A percentile compares a stretch with the other conserved stretches of the same genome.
These are phyloP conservation scores for Myxozyma lipomycoides DNA, from an alignment of 805 yeast genomes.

Conservation along the genomic window DNA sequence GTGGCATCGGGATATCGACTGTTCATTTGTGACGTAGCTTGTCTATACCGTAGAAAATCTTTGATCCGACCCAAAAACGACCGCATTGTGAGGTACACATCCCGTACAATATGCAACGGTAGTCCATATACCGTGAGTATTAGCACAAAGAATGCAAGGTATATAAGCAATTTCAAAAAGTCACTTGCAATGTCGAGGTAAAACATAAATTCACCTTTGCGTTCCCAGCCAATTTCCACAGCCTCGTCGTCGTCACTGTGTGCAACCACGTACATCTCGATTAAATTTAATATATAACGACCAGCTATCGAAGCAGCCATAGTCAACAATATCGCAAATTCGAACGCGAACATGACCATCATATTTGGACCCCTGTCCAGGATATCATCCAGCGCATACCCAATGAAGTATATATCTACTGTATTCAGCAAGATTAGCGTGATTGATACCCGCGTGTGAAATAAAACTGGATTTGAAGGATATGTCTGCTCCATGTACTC, in stretches of 20 bases:
- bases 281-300: constrained; percentile 49
- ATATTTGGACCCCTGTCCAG: constrained; percentile 32
- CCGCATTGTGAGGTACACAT: constrained; percentile 42
- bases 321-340: constrained; percentile 61
- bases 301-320: constrained; percentile 48
- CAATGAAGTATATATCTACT: constrained; percentile 52
- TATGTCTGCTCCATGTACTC: constrained; percentile 44
- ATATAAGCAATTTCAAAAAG: constrained; percentile 45
- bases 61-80: constrained; percentile 33
- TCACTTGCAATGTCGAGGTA: constrained; percentile 45
- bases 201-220: constrained; percentile 57
- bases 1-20: constrained; percentile 60
- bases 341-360: constrained; percentile 70
- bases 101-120: constrained; percentile 50
- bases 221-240: constrained; percentile 51
- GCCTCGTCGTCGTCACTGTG: constrained; percentile 46
- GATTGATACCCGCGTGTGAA: constrained; percentile 44
- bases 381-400: constrained; percentile 44
- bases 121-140: constrained; percentile 46
- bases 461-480: constrained; percentile 36
- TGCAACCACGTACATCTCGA: constrained; percentile 52
- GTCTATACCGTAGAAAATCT: constrained; percentile 34
- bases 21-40: constrained; percentile 57
- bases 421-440: constrained; percentile 45
- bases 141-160: constrained; percentile 46